phyloP scores from a whole-genome alignment of 768 basidiomycete species.

The Pulveroboletus ravenelii region DNA sequence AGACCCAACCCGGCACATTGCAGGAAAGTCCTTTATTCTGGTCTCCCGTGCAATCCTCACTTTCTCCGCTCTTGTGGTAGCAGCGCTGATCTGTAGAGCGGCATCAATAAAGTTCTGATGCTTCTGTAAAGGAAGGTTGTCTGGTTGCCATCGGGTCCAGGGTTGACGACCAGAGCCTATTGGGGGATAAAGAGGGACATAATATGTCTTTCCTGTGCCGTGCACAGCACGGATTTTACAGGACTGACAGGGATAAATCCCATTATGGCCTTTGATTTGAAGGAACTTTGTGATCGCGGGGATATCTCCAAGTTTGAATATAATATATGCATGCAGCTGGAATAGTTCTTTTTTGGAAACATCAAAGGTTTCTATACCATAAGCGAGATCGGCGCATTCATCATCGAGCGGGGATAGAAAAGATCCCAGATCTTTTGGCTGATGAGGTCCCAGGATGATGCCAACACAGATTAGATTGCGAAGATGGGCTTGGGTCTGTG shows the following conservation, averaged over 20 bases:
- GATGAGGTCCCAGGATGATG: neutral
- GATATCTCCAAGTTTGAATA: neutral
- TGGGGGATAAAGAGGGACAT: neutral
- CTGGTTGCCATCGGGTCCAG: no score
- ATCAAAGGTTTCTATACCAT: neutral
- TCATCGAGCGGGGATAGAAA: neutral
- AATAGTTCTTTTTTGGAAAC: no score
- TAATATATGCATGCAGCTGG: neutral
- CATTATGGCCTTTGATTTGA: neutral
- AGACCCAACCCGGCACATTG: fast-evolving
- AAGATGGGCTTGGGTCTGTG: no score
- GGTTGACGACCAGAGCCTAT: no score
- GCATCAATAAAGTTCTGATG: no score
- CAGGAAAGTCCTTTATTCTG: neutral
- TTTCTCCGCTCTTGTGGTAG: no score
- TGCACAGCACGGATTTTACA: neutral
- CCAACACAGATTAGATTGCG: neutral
- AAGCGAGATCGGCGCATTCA: neutral
- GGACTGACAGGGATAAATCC: neutral
- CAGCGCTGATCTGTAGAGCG: no score
- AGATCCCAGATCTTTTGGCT: neutral
- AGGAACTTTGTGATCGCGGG: neutral
- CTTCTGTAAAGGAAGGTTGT: no score
- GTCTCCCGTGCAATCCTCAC: no score
- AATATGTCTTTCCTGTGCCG: neutral